Conservation (phyloP, 2,329 filamentous ascomycete genomes). For the Zelopaecilomyces penicillatus region DNA sequence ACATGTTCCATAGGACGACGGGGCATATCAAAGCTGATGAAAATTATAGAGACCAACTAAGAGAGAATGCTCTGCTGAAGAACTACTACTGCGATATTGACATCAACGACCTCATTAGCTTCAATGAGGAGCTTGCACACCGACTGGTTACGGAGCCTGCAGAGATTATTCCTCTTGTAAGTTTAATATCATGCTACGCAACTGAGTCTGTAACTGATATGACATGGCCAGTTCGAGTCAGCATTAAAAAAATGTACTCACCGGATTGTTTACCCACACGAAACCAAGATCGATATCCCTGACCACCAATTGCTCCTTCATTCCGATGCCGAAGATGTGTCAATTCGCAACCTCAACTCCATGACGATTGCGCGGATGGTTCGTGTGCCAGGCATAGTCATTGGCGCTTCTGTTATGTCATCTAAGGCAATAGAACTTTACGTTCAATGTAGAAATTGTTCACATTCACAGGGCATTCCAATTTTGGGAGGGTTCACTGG, state of each 20-base stretch:
- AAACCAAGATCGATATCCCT: conserved; percentile 60
- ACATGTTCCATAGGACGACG: background rate
- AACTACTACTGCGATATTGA: conserved; percentile 96
- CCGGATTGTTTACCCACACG: conserved; percentile 80
- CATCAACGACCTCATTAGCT: conserved; percentile 89
- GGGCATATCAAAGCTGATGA: conserved; percentile 7
- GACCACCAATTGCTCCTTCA: conserved; percentile 93
- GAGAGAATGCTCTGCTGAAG: conserved; percentile 88
- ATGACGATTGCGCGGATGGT: conserved; percentile 91
- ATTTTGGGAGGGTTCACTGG: conserved; percentile 83
- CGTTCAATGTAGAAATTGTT: conserved; percentile 83
- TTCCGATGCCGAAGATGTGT: conserved; percentile 81
- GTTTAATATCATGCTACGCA: conserved; percentile 17
- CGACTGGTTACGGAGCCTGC: conserved; percentile 80
- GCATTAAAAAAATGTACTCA: conserved; percentile 88
- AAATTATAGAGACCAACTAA: conserved; percentile 70
- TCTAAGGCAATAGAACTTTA: conserved; percentile 85
- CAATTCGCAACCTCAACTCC: conserved; percentile 89
- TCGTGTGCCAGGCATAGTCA: conserved; percentile 92
- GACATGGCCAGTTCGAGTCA: conserved; percentile 63
- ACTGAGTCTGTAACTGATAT: background rate
- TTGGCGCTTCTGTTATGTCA: conserved; percentile 91
- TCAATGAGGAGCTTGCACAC: conserved; percentile 91
- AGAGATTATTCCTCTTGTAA: conserved; percentile 83
- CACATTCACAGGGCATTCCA: conserved; percentile 59